Evolutionary conservation across 2,329 filamentous ascomycete genomes (phyloP), one percentile per base, ranked within the genome.

Genomic region (Ophiostoma populinum): DNA sequence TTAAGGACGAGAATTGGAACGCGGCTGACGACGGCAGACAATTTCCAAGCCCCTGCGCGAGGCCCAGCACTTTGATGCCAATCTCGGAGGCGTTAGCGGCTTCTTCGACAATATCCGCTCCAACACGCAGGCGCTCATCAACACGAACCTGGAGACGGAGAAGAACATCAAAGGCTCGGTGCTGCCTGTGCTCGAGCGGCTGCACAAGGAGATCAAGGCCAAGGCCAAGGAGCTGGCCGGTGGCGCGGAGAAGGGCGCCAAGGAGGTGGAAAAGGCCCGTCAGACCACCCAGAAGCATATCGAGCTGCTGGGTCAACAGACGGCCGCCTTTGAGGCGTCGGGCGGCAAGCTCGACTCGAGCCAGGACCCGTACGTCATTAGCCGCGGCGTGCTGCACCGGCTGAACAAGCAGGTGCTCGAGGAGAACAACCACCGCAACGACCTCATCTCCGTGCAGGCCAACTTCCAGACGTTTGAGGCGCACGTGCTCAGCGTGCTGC

Each of bases 151-250:
- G 47, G 87, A 95, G 55, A 93, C 86, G 6, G 85, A 90, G 47
- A 90, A 90, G 63, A 81, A 75, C 46, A 67, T 98, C 45, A 92
- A 87, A 58, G 77, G 75, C 40, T 75, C 76, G 11, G 80, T 95
- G 20, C 65, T 93, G 15, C 90, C 87, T 24, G 76, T 87, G 43
- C 76, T 98, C 51, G 82, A 92, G 48, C 79, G 85, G 35, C 65
- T 98, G 32, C 86, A 95, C 61, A 77, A 82, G 54, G 90, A 95
- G 55, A 90, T 98, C 64, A 98, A 95, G 68, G 75, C 80, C 61
- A 95, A 95, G 63, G 67, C 72, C 43, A 95, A 95, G 63, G 86
- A 94, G 57, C 68, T 98, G 33, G 67, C 70, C 28, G 67, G 74
- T 42, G 86, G 87, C 7, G 82, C 80, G 16, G 70, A 75, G 41